Evolutionary conservation across 768 basidiomycete species (phyloP).

Genomic region (Goffeauzyma gilvescens): DNA sequence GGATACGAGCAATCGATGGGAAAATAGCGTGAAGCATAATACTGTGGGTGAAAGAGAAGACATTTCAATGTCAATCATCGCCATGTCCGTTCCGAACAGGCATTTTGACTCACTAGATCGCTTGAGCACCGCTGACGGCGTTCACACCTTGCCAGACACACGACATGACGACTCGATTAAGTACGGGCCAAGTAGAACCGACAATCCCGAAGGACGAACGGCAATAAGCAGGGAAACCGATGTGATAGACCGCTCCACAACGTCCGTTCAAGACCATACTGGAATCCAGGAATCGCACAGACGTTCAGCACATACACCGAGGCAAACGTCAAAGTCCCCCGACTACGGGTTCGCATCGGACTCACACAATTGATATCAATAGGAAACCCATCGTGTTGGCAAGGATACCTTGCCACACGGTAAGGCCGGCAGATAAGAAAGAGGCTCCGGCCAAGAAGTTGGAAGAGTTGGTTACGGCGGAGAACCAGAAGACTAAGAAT

Average conservation of each 20-base stretch:
- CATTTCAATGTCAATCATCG: too few species aligned
- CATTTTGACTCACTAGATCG: constrained; percentile 8
- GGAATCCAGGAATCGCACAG: not conserved
- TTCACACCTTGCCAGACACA: constrained; percentile 16
- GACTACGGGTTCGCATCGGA: not conserved
- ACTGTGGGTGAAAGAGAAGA: too few species aligned
- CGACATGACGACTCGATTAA: constrained; percentile 15
- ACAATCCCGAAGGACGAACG: constrained; percentile 21
- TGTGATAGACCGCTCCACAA: constrained; percentile 16
- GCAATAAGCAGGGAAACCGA: constrained; percentile 12
- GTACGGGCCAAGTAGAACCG: constrained; percentile 16
- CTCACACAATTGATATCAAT: constrained; percentile 11
- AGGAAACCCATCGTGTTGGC: constrained; percentile 16
- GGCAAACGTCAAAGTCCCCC: not conserved
- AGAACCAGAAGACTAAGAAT: constrained; percentile 22
- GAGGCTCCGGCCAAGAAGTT: constrained; percentile 17
- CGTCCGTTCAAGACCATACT: constrained; percentile 19
- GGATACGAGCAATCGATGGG: constrained; percentile 14
- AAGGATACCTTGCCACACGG: constrained; percentile 10
- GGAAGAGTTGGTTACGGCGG: constrained; percentile 15
- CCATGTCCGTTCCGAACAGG: too few species aligned
- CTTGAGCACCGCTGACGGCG: constrained; percentile 17
- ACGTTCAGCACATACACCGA: not conserved
- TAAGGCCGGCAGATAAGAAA: constrained; percentile 13
- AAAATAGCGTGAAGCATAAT: constrained; percentile 20